Percentiles rank a stretch among this genome's conserved stretches.
These are phyloP conservation scores for Tieghemostelium lacteum DNA, from an alignment of 78 protist genomes.

Conservation along the genomic window DNA sequence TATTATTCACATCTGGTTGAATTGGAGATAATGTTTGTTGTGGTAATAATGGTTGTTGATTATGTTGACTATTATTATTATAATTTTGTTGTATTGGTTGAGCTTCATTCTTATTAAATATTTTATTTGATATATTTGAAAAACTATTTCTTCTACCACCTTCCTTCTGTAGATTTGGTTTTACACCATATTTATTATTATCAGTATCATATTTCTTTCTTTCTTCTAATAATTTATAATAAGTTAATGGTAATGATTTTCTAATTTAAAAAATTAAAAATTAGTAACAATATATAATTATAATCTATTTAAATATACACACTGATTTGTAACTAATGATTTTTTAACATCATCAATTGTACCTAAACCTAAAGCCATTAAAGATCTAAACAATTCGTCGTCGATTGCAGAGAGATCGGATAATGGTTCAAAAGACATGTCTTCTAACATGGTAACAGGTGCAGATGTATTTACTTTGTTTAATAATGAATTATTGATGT, in stretches of 20 bases:
- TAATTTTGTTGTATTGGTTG: neutral
- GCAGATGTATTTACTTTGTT: neutral
- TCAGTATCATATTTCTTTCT: slow-evolving; percentile 76
- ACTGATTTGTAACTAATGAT: slow-evolving; percentile 38
- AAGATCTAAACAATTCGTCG: slow-evolving; percentile 66
- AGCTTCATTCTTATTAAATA: slow-evolving; percentile 8
- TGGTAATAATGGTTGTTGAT: neutral
- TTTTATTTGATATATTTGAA: slow-evolving; percentile 23
- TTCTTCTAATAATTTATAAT: slow-evolving; percentile 75
- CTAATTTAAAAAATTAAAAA: neutral
- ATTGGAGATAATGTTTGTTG: neutral
- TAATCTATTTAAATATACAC: neutral
- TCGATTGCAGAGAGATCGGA: slow-evolving; percentile 33
- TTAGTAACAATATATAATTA: neutral
- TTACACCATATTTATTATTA: slow-evolving; percentile 59
- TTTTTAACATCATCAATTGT: slow-evolving; percentile 55
- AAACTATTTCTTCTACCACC: slow-evolving; percentile 64
- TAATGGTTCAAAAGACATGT: slow-evolving; percentile 8
- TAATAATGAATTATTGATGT: slow-evolving; percentile 14
- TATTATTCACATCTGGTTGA: neutral
- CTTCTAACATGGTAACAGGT: neutral
- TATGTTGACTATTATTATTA: slow-evolving; percentile 8
- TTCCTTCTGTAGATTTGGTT: slow-evolving; percentile 52
- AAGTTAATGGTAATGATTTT: slow-evolving; percentile 40
- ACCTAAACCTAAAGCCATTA: slow-evolving; percentile 75